Conservation (phyloP, 2,329 filamentous ascomycete genomes). For the Venturia nashicola region DNA sequence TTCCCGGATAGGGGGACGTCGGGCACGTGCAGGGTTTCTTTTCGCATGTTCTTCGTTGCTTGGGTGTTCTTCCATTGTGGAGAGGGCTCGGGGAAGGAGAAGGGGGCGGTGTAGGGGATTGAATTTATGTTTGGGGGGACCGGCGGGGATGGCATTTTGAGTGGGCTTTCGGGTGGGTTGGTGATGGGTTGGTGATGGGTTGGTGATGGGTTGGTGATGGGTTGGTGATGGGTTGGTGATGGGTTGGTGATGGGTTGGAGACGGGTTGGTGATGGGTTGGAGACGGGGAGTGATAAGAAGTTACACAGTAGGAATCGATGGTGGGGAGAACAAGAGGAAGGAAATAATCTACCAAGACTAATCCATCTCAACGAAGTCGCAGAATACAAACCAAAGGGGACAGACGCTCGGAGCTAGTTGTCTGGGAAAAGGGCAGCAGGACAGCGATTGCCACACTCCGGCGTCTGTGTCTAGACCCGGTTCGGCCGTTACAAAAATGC, state of each 20-base stretch:
- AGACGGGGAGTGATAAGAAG: too few species aligned
- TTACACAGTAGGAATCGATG: too few species aligned
- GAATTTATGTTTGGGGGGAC: constrained; percentile 8
- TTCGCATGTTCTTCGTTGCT: constrained; percentile 2
- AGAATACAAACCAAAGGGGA: not conserved
- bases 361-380: not conserved
- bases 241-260: too few species aligned
- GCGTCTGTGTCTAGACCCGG: too few species aligned
- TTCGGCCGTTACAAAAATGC: not conserved
- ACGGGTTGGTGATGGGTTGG: not conserved
- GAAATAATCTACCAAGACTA: too few species aligned
- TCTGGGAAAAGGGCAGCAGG: too few species aligned
- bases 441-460: not conserved
- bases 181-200: not conserved
- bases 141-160: not conserved
- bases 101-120: constrained; percentile 9
- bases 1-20: constrained; percentile 9
- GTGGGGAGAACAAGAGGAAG: too few species aligned
- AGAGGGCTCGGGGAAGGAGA: constrained; percentile 8
- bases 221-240: too few species aligned
- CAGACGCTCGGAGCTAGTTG: too few species aligned
- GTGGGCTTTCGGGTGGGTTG: not conserved
- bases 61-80: constrained; percentile 8
- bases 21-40: constrained; percentile 1
- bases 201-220: too few species aligned